A percentile compares a stretch with the other conserved stretches of the same genome.
Evolutionary conservation across 805 yeast genomes (phyloP).

Genomic region (Saccharomycopsis javanensis): DNA sequence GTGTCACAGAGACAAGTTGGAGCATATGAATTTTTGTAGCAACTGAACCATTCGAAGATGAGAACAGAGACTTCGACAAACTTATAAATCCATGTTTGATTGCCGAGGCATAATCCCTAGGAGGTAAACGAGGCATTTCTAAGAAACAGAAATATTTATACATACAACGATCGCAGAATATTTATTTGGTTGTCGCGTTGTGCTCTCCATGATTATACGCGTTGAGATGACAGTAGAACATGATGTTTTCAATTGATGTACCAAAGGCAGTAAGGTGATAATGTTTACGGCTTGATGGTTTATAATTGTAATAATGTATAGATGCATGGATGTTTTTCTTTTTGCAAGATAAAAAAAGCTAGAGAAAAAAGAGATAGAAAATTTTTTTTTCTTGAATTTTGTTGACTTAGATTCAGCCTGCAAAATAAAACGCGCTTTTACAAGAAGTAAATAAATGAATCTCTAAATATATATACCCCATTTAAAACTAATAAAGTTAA

Average conservation of each 20-base stretch:
- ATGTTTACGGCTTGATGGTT: no score
- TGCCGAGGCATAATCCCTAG: neutral
- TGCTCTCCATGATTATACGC: no score
- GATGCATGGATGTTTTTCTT: neutral
- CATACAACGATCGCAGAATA: no score
- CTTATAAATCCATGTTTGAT: neutral
- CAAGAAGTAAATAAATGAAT: neutral
- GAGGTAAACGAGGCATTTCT: constrained; percentile 18
- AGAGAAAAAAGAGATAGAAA: no score
- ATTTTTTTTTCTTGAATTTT: no score
- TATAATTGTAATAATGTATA: neutral
- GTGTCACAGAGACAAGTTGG: constrained; percentile 17
- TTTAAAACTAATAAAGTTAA: neutral
- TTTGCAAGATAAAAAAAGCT: no score
- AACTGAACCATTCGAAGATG: neutral
- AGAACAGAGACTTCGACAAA: neutral
- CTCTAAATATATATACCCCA: neutral
- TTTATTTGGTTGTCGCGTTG: no score
- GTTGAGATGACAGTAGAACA: no score
- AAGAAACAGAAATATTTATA: no score
- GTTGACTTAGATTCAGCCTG: no score
- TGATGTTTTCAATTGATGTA: no score
- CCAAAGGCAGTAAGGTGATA: no score
- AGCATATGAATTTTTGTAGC: constrained; percentile 3
- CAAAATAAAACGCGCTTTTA: neutral